Evolutionary conservation across 176 grass and related monocot species (phyloP).

Genomic region (Bothriochloa decipiens): DNA sequence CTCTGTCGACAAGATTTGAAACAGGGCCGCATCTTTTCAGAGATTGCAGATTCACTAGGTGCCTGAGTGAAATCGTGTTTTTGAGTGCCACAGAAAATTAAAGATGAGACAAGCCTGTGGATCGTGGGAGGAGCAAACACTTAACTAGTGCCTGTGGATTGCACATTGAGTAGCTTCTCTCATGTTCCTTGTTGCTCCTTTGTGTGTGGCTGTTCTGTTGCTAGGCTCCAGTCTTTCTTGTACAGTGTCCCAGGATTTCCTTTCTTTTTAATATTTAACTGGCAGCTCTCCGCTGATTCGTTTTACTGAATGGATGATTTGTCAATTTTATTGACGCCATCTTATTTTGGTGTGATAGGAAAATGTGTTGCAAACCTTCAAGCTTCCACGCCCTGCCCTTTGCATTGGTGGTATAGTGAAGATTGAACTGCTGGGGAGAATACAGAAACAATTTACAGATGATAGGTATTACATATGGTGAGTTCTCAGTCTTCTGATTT

Average conservation of each 20-base stretch:
- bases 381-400: slow-evolving; percentile 63
- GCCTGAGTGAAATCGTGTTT: not conserved
- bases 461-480: slow-evolving; percentile 85
- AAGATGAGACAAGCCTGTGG: not conserved
- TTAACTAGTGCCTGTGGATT: not conserved
- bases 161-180: not conserved
- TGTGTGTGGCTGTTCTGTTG: not conserved
- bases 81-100: not conserved
- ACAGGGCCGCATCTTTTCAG: not conserved
- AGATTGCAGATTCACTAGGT: not conserved
- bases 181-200: not conserved
- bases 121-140: not conserved
- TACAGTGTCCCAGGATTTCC: not conserved
- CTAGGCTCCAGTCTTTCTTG: not conserved
- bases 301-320: slow-evolving; percentile 11
- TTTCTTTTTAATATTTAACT: not conserved
- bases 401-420: slow-evolving; percentile 87
- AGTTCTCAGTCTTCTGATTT: slow-evolving; percentile 31
- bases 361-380: slow-evolving; percentile 73
- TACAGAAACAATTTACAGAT: slow-evolving; percentile 65
- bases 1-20: not conserved
- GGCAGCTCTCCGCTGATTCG: not conserved
- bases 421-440: slow-evolving; percentile 73
- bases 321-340: slow-evolving; percentile 20
- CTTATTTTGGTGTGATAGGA: slow-evolving; percentile 49